Evolutionary conservation across 1,284 basidiomycete genomes (phyloP).

Genomic region (Xerocomus minutiporus): DNA sequence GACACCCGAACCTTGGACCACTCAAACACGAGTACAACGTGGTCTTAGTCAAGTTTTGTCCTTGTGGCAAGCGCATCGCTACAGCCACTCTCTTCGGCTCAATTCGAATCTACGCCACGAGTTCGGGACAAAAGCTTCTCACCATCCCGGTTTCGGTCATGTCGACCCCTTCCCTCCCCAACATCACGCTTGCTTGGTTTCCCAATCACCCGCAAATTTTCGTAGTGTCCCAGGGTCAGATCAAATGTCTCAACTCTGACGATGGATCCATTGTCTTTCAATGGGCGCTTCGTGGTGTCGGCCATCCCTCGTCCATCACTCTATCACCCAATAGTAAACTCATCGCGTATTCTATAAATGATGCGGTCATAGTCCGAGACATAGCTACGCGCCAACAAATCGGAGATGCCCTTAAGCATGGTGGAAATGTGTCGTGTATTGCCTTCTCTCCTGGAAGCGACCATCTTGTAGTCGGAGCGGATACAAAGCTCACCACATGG

Average conservation of each 20-base stretch:
- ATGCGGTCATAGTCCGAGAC: conserved; percentile 1
- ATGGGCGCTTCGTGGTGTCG: conserved; percentile 4
- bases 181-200: conserved; percentile 12
- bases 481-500: conserved; percentile 6
- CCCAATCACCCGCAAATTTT: conserved; percentile 16
- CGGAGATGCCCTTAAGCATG: neutral
- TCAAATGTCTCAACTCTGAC: conserved; percentile 17
- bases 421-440: conserved; percentile 9
- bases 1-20: neutral
- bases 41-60: conserved; percentile 21
- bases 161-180: conserved; percentile 4
- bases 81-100: conserved; percentile 15
- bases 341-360: conserved; percentile 5
- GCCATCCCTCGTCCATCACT: neutral
- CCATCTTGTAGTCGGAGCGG: conserved; percentile 4
- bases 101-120: conserved; percentile 9
- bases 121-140: conserved; percentile 14
- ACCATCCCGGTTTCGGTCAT: conserved; percentile 16
- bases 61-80: conserved; percentile 6
- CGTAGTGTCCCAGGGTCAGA: conserved; percentile 17
- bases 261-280: conserved; percentile 11
- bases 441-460: conserved; percentile 13
- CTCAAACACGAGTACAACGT: conserved; percentile 17
- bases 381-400: conserved; percentile 1
- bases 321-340: conserved; percentile 7